These are phyloP conservation scores for Acacia acuminata DNA, from an alignment of 306 rosid genomes.

Conservation along the genomic window DNA sequence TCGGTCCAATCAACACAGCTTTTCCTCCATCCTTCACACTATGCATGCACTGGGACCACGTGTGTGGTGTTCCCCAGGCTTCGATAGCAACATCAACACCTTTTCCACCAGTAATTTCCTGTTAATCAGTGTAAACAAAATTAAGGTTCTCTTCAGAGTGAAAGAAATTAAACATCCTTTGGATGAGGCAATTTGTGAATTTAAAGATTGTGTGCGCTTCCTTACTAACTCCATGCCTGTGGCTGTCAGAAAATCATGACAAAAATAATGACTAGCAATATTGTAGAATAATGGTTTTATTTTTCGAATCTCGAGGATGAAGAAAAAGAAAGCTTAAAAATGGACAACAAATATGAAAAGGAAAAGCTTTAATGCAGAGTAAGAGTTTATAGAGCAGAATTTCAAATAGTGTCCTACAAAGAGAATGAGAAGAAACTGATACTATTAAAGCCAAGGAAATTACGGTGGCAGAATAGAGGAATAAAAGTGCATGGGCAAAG, in stretches of 20 bases:
- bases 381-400: neutral
- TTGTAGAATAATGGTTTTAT: too few species aligned
- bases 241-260: too few species aligned
- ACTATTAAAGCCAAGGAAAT: neutral
- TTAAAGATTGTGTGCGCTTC: too few species aligned
- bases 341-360: neutral
- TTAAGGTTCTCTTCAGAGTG: conserved; percentile 1
- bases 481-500: neutral
- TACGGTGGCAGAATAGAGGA: neutral
- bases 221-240: too few species aligned
- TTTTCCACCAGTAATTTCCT: conserved; percentile 98
- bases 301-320: too few species aligned
- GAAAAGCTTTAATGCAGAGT: neutral
- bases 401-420: neutral
- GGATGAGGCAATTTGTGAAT: neutral
- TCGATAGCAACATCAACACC: conserved; percentile 95
- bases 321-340: too few species aligned
- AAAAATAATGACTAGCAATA: too few species aligned
- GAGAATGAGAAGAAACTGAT: neutral
- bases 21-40: conserved; percentile 96
- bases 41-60: conserved; percentile 78
- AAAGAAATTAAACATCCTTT: conserved; percentile 10
- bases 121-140: conserved; percentile 28
- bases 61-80: conserved; percentile 88
- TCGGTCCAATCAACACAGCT: conserved; percentile 93